Conservation (phyloP, 345 rosid genomes). For the Corchorus capsularis region DNA sequence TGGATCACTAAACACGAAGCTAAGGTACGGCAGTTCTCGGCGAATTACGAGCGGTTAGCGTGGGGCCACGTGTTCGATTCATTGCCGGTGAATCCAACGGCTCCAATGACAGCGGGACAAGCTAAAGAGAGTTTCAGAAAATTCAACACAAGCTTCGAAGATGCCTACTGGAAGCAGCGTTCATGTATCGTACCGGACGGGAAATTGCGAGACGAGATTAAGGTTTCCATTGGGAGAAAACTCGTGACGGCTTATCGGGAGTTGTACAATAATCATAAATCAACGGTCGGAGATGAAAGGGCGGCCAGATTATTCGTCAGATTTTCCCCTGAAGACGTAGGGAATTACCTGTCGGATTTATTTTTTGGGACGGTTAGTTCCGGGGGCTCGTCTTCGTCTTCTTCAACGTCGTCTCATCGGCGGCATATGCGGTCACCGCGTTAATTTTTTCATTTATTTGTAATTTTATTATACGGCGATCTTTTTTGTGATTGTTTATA, state of each 20-base stretch:
- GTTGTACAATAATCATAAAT: slow-evolving; percentile 48
- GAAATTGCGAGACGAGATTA: slow-evolving; percentile 58
- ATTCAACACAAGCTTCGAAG: slow-evolving; percentile 59
- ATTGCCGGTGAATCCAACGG: slow-evolving; percentile 48
- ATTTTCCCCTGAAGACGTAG: slow-evolving; percentile 69
- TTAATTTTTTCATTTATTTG: neutral
- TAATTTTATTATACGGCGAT: neutral
- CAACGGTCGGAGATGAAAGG: slow-evolving; percentile 31
- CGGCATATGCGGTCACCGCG: slow-evolving; percentile 12
- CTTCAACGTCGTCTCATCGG: slow-evolving; percentile 25
- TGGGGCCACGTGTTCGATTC: slow-evolving; percentile 50
- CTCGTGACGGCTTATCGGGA: slow-evolving; percentile 46
- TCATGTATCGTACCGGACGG: slow-evolving; percentile 47
- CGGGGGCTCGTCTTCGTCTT: neutral
- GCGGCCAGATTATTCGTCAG: slow-evolving; percentile 29
- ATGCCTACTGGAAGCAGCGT: slow-evolving; percentile 51
- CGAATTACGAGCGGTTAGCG: slow-evolving; percentile 55
- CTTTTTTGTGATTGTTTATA: neutral
- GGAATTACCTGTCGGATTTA: slow-evolving; percentile 54
- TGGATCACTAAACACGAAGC: slow-evolving; percentile 56
- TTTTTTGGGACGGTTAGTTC: slow-evolving; percentile 24
- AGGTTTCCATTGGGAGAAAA: slow-evolving; percentile 42
- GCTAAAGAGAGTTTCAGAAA: slow-evolving; percentile 43
- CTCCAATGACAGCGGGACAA: slow-evolving; percentile 33
- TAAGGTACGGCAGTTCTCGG: slow-evolving; percentile 50